Evolutionary conservation across 2,329 filamentous ascomycete species (phyloP), one percentile per base, ranked within the genome.

Genomic region (Claviceps digitariae): DNA sequence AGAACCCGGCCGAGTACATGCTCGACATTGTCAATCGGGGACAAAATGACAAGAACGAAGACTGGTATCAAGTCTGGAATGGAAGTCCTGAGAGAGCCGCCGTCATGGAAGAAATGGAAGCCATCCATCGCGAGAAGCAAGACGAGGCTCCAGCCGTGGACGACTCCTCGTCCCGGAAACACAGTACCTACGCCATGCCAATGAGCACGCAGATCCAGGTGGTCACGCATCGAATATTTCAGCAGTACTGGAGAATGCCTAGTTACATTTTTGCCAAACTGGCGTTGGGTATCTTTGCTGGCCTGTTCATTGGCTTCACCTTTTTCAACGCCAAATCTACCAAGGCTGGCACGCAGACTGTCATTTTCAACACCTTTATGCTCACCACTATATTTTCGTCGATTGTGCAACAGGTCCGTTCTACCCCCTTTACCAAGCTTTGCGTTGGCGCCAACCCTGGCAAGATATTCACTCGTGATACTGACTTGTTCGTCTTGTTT

Each of bases 221-320:
- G 55, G 86, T 88, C 44, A 81, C 79, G 1, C 60, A 74, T 9
- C 82, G 87, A 54, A 80, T 90, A 6, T 90, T 90, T 68, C 78
- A 87, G 62, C 87, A 93, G 63, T 90, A 90, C 73, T 91, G 87
- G 86, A 79, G 87, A 47, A 87, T 82, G 53, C 87, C 87, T 0
- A 74, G 74, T 12, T 93, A 93, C 67, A 82, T 93, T 61, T 86
- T 87, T 66, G 78, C 85, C 54, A 91, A 91, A 69, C 65, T 79
- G 2, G 65, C 75, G 1, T 76, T 91, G 20, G 82, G 70, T 2
- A 57, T 77, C 51, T 73, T 81, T 53, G 74, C 80, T 25, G 73
- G 77, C 7, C 71, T 91, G 1, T 90, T 90, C 63, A 84, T 90
- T 55, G 86, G 85, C 1, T 86, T 88, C 64, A 84, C 82, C 0